Conservation (phyloP, 305 asterid species). For the Lippia alba region DNA sequence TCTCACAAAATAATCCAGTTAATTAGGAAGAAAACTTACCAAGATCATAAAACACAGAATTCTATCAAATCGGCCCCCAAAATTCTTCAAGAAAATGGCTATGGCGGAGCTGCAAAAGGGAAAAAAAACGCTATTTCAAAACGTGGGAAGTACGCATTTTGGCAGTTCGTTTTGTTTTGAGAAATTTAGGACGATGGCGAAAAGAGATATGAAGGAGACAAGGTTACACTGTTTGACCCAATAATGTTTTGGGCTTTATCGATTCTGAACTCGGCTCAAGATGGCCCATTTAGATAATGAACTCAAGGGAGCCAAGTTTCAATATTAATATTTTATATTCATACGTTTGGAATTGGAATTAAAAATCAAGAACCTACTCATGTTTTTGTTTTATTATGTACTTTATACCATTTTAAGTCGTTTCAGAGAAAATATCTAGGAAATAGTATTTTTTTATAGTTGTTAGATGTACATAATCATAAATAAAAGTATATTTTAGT, state of each 20-base stretch:
- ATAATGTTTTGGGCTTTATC: neutral
- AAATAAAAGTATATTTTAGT: no score
- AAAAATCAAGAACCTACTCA: no score
- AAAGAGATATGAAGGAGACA: neutral
- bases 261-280: neutral
- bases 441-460: no score
- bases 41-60: neutral
- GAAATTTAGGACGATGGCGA: no score
- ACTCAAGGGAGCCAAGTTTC: neutral
- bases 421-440: no score
- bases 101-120: neutral
- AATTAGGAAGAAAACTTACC: constrained; percentile 4
- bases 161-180: constrained; percentile 7
- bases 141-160: constrained; percentile 21
- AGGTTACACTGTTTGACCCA: neutral
- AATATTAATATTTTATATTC: no score
- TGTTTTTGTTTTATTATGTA: no score
- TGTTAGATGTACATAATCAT: no score
- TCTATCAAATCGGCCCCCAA: neutral
- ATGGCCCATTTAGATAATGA: neutral
- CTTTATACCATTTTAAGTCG: no score
- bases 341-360: no score
- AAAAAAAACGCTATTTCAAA: constrained; percentile 3
- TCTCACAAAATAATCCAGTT: neutral
- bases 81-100: neutral